Evolutionary conservation across 2,329 filamentous ascomycete genomes (phyloP), one percentile per base, ranked within the genome.

Genomic region (Apiospora kogelbergensis): DNA sequence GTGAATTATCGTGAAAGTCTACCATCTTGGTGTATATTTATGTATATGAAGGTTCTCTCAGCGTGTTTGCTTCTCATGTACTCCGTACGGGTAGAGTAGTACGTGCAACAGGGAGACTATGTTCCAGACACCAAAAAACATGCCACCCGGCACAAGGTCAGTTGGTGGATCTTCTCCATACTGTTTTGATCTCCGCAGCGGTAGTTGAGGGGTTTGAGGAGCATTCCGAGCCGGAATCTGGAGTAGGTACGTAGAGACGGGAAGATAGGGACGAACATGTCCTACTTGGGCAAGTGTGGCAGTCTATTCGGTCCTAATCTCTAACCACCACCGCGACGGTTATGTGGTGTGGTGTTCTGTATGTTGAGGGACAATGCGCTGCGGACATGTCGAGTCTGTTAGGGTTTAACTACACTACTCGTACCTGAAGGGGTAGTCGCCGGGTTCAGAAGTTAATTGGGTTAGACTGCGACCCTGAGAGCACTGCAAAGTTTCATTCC

Each of bases 131-230:
- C 17, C 5, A n/a, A 45, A 37, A 60, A 60, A n/a, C 53, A 37
- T 60, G 53, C 53, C 53, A 60, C 30, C 53, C 20, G 26, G 53
- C 26, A 13, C 53, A 60, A 60, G 7, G 53, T 22, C 53, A 60
- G 53, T n/a, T 60, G 9, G 53, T 60, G 53, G 53, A 60, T 37
- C 53, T 60, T 60, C 53, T 60, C 53, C 53, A 60, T 60, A 60
- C 26, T 60, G 53, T 60, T 60, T 60, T 7, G 30, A 37, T 60
- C 53, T 60, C 53, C 53, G 53, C 53, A 60, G 30, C 53, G 53
- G 53, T 26, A 60, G 53, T 37, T 11, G 53, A 37, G 53, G 30
- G 53, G 53, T 60, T 60, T n/a, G 53, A 60, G 53, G 30, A 60
- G 30, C 30, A 37, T 60, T 3, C 53, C 53, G 20, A 30, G 22